Evolutionary conservation across 441 rosid genomes (phyloP).

Genomic region (Pelargonium citronellum): DNA sequence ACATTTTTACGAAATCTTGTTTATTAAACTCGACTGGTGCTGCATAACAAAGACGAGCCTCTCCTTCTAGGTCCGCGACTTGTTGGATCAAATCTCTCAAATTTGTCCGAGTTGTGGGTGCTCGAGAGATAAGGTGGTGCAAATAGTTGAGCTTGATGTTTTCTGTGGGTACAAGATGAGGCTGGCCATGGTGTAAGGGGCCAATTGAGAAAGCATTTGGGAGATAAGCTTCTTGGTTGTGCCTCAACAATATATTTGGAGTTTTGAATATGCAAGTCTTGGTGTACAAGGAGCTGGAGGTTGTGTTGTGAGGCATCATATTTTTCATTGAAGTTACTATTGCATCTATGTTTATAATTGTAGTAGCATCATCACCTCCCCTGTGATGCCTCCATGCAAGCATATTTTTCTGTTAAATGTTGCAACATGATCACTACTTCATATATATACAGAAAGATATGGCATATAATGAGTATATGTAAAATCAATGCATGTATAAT

Average conservation of each 20-base stretch:
- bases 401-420: too few species aligned
- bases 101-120: neutral
- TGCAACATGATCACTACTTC: too few species aligned
- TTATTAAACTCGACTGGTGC: constrained; percentile 1
- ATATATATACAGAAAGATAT: too few species aligned
- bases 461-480: too few species aligned
- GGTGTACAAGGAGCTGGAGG: constrained; percentile 7
- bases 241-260: constrained; percentile 26
- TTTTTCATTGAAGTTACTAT: constrained; percentile 20
- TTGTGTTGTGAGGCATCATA: neutral
- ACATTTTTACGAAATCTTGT: neutral
- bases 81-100: constrained; percentile 13
- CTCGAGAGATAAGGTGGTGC: neutral
- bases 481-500: too few species aligned
- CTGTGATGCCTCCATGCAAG: too few species aligned
- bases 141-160: constrained; percentile 25
- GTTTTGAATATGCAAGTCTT: constrained; percentile 26
- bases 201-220: constrained; percentile 34
- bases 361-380: too few species aligned
- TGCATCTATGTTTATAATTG: constrained; percentile 14
- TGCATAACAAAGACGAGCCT: constrained; percentile 23
- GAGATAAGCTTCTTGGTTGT: constrained; percentile 25
- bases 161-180: constrained; percentile 14
- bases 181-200: constrained; percentile 20
- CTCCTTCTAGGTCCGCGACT: constrained; percentile 14